phyloP scores from a whole-genome alignment of 2,329 filamentous ascomycete genomes.

The Ustulina deusta region DNA sequence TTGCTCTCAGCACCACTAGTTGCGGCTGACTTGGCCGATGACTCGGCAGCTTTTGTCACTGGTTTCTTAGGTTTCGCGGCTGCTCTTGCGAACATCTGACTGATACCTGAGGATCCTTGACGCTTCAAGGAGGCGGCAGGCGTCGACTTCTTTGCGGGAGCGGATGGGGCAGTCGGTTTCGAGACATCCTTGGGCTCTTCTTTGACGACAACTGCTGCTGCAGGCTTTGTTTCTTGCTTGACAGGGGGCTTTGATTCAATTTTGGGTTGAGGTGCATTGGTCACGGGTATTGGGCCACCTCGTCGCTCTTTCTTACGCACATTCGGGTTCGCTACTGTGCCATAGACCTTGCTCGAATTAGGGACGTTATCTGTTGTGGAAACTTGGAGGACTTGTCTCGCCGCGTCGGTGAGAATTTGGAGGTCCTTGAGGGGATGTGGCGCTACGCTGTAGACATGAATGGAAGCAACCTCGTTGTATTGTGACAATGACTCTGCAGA shows the following conservation, averaged over 20 bases:
- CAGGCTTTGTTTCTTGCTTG: slow-evolving; percentile 54
- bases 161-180: slow-evolving; percentile 48
- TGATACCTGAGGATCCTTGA: slow-evolving; percentile 51
- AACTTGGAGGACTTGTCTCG: slow-evolving; percentile 70
- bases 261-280: slow-evolving; percentile 49
- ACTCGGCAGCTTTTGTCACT: slow-evolving; percentile 33
- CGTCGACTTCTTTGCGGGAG: slow-evolving; percentile 56
- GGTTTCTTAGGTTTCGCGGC: slow-evolving; percentile 52
- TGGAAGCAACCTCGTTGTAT: slow-evolving; percentile 79
- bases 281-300: slow-evolving; percentile 44
- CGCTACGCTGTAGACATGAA: slow-evolving; percentile 90
- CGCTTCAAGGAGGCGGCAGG: slow-evolving; percentile 63
- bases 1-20: slow-evolving; percentile 42
- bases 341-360: slow-evolving; percentile 71
- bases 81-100: slow-evolving; percentile 52
- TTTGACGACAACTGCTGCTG: slow-evolving; percentile 50
- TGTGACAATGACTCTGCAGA: slow-evolving; percentile 70
- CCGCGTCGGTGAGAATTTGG: slow-evolving; percentile 76
- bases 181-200: slow-evolving; percentile 52
- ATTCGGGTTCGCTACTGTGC: slow-evolving; percentile 79
- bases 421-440: slow-evolving; percentile 77
- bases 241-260: slow-evolving; percentile 46
- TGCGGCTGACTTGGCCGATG: slow-evolving; percentile 33
- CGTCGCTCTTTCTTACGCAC: slow-evolving; percentile 66
- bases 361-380: slow-evolving; percentile 69